Evolutionary conservation across 345 rosid genomes (phyloP), one percentile per base, ranked within the genome.

Genomic region (Corchorus capsularis): DNA sequence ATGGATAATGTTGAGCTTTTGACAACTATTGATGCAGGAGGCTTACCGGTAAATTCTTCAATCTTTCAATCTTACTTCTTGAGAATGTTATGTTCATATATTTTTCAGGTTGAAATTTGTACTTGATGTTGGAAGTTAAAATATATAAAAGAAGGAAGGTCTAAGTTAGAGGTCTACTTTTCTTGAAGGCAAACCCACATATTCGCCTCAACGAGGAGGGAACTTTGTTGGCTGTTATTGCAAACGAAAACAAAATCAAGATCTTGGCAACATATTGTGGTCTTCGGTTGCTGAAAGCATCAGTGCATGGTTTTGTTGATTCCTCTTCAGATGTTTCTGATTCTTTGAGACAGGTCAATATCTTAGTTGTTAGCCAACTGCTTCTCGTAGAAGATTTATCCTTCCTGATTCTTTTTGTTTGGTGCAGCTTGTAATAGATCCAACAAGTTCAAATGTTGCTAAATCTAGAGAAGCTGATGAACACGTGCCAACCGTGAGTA

Each of bases 41-140:
- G 50, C 74, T 53, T 86, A 43, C 84, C 89, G 9, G 89, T 86
- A 80, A 83, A 84, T 81, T 72, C 39, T 56, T 65, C 39, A 9
- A 22, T 72, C n/a, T 32, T 45, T 66, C 32, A 46, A 60, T 49
- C 53, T 72, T 37, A 16, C 13, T 39, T 53, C 59, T 43, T n/a
- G 9, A 66, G 63, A 10, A 8, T 67, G 35, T 69, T 63, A 46
- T 10, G 20, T 34, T 46, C 63, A 75, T 19, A 19, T 34, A 37
- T 16, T 71, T 6, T 71, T 55, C 34, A 11, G 50, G 74, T 55
- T 11, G 74, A 39, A 49, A 71, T n/a, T 20, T 55, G 19, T 43
- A 39, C 19, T 12, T 62, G 34, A 5, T n/a, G 37, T 39, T 55
- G 75, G 13, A 55, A 12, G 39, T 55, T 19, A 49, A 49, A 50